Evolutionary conservation across 1,139 yeast genomes (phyloP).

Genomic region (Candida tetrigidarum): DNA sequence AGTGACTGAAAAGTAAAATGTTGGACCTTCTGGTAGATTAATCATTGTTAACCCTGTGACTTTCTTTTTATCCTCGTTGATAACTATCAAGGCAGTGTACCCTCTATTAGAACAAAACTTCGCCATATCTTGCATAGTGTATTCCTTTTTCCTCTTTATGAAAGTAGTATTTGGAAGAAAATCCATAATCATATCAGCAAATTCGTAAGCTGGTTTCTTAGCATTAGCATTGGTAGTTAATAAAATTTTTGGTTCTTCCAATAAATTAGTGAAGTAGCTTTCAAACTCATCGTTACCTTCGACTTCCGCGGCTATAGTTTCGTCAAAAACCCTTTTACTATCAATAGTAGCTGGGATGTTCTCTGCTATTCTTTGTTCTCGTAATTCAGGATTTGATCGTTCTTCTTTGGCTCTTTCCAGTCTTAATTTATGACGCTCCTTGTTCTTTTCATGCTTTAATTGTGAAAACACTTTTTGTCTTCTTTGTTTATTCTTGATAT

Average conservation of each 20-base stretch:
- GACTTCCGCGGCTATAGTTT: slow-evolving; percentile 72
- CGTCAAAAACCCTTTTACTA: slow-evolving; percentile 86
- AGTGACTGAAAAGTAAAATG: slow-evolving; percentile 87
- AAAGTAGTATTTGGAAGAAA: slow-evolving; percentile 85
- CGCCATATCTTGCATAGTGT: slow-evolving; percentile 84
- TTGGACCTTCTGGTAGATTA: slow-evolving; percentile 94
- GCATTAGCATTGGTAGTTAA: slow-evolving; percentile 90
- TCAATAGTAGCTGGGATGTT: slow-evolving; percentile 92
- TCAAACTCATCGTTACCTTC: slow-evolving; percentile 88
- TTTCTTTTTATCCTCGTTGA: slow-evolving; percentile 91
- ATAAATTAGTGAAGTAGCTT: slow-evolving; percentile 59
- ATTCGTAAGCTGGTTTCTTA: slow-evolving; percentile 83
- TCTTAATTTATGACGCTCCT: slow-evolving; percentile 76
- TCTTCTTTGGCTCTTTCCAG: slow-evolving; percentile 84
- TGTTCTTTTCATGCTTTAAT: slow-evolving; percentile 73
- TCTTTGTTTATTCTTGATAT: slow-evolving; percentile 72
- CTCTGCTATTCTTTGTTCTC: slow-evolving; percentile 74
- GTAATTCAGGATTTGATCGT: slow-evolving; percentile 76
- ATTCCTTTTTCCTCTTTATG: slow-evolving; percentile 85
- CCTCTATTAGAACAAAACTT: slow-evolving; percentile 79
- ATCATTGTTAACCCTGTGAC: slow-evolving; percentile 92
- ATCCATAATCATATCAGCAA: slow-evolving; percentile 86
- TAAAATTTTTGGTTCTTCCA: slow-evolving; percentile 75
- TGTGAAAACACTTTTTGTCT: slow-evolving; percentile 81
- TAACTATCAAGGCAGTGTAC: slow-evolving; percentile 83